Base-by-base conservation (phyloP, 345 rosid genomes). In the Excoecaria agallocha region DNA sequence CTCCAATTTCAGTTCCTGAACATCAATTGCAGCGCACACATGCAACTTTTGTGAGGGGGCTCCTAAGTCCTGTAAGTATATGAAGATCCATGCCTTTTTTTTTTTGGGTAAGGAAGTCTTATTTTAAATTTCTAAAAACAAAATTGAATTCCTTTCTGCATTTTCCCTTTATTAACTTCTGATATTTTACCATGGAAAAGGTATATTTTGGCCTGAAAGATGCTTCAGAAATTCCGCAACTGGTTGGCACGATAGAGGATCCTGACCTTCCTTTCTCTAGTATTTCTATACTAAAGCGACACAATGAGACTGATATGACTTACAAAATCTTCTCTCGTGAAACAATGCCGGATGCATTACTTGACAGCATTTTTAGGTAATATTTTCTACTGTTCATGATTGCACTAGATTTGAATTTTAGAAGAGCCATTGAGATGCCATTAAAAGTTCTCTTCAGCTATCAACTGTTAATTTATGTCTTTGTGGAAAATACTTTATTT, bases 11-110 rank as follows among this genome's bases (percentile, higher is more conserved):
- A 12, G 57, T 95, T 82, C 98, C 98, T 16, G 78, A 83, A 69
- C 87, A 97, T 85, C 83, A 89, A 68, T 76, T 95, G 57, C 98
- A 95, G 83, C 98, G 91, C 73, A 93, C 99, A 7, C 92, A 89
- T 77, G 87, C 97, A n/a, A 95, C 97, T 51, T 95, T 95, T 69
- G 91, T 93, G 77, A 90, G 94, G 72, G 99, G 99, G 46, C 83
- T 90, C 73, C 72, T 91, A 79, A 91, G 89, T 82, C 97, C 97
- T 1, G 99, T 95, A 77, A 85, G 97, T 76, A 37, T 71, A 17
- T 41, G 30, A 2, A 30, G 2, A 30, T 30, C 30, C 2, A 0
- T 30, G 30, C 2, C 30, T 30, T 30, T 0, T 30, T 30, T 30
- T 30, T 30, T 30, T 30, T 30, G 1, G 30, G 30, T 30, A 30